Conservation (phyloP, 352 stramenopile species). For the Globisporangium nunn region DNA sequence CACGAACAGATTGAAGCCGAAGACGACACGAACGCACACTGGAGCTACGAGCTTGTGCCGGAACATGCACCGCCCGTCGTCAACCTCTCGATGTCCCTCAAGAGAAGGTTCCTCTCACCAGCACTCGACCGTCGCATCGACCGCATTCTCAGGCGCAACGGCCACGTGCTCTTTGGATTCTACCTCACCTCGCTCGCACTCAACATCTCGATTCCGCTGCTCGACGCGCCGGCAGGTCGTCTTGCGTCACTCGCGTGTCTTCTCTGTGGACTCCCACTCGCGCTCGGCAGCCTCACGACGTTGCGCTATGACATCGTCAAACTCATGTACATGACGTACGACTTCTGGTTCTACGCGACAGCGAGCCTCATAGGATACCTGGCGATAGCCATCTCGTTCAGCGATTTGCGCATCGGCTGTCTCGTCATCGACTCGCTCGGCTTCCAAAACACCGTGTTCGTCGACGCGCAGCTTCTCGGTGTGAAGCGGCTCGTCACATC, state of each 20-base stretch:
- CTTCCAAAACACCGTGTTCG: conserved; percentile 24
- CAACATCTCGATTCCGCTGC: conserved; percentile 13
- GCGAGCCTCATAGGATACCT: conserved; percentile 11
- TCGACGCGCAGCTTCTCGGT: conserved; percentile 23
- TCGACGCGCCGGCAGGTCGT: conserved; percentile 9
- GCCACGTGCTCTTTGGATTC: conserved; percentile 4
- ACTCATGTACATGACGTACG: conserved; percentile 21
- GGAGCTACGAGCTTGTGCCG: conserved; percentile 21
- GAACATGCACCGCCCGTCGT: conserved; percentile 13
- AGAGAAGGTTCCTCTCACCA: conserved; percentile 12
- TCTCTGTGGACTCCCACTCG: conserved; percentile 14
- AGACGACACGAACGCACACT: not conserved
- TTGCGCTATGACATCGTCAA: conserved; percentile 28
- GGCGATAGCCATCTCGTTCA: conserved; percentile 11
- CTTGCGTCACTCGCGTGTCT: conserved; percentile 7
- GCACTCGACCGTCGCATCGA: conserved; percentile 9
- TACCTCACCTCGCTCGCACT: conserved; percentile 14
- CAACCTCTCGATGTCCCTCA: conserved; percentile 26
- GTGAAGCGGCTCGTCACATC: conserved; percentile 8
- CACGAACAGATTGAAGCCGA: not conserved
- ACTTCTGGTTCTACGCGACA: conserved; percentile 32
- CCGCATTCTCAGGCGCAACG: conserved; percentile 16
- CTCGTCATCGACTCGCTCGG: conserved; percentile 21
- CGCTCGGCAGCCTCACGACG: conserved; percentile 15
- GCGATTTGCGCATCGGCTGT: conserved; percentile 15